These are phyloP conservation scores for Pythium aphanidermatum DNA, from an alignment of 352 stramenopile species.

Conservation along the genomic window DNA sequence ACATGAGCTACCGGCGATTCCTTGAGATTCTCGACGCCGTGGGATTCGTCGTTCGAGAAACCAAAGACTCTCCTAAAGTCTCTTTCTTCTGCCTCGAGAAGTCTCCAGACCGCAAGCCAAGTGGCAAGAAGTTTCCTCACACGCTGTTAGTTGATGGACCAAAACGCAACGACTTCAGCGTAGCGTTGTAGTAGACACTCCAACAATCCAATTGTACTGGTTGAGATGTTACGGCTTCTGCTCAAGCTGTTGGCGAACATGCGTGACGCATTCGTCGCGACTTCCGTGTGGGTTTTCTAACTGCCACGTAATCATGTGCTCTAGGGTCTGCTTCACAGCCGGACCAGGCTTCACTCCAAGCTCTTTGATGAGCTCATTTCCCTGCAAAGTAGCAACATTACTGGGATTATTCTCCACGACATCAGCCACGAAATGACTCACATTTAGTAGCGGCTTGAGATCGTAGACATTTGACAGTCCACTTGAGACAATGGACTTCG, in stretches of 20 bases:
- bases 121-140: conserved; percentile 31
- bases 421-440: conserved; percentile 13
- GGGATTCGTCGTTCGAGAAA: conserved; percentile 60
- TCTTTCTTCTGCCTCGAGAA: conserved; percentile 79
- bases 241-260: conserved; percentile 24
- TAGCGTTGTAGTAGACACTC: conserved; percentile 33
- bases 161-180: conserved; percentile 68
- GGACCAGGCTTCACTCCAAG: conserved; percentile 53
- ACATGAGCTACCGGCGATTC: conserved; percentile 71
- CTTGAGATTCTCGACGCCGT: conserved; percentile 58
- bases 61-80: conserved; percentile 75
- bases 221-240: background rate
- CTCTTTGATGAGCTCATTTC: conserved; percentile 62
- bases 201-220: conserved; percentile 9
- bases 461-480: conserved; percentile 48
- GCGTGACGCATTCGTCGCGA: conserved; percentile 46
- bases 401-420: background rate
- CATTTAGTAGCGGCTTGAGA: conserved; percentile 64
- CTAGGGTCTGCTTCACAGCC: conserved; percentile 48
- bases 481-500: conserved; percentile 16
- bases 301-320: conserved; percentile 57
- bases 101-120: conserved; percentile 10
- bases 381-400: conserved; percentile 23
- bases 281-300: conserved; percentile 40
- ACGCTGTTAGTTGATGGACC: conserved; percentile 34